phyloP scores from a whole-genome alignment of 1,284 basidiomycete genomes.

The Vanrija sp. region DNA sequence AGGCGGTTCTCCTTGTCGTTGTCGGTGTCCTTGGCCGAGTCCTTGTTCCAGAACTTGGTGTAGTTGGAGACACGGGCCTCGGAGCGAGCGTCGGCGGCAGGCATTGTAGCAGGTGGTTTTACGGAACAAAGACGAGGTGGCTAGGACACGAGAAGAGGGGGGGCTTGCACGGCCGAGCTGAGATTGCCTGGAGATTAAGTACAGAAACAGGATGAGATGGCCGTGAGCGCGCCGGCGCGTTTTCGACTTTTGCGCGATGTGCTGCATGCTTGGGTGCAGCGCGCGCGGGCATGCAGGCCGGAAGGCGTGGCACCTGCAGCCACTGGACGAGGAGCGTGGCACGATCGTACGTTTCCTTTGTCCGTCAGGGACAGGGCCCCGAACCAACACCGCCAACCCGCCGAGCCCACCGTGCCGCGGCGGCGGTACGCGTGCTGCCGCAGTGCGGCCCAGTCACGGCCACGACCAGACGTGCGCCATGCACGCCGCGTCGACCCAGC shows the following conservation, averaged over 20 bases:
- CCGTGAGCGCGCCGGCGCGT: background rate
- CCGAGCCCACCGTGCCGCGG: too few relatives aligned
- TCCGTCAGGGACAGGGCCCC: background rate
- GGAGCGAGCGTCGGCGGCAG: constrained; percentile 65
- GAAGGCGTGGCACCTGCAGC: background rate
- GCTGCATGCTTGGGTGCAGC: background rate
- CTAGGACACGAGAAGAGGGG: background rate
- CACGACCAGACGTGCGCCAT: too few relatives aligned
- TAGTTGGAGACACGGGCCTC: constrained; percentile 83
- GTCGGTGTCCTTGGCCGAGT: constrained; percentile 67
- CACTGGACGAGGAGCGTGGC: background rate
- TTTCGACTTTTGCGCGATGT: background rate
- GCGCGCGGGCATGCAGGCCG: background rate
- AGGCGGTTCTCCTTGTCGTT: constrained; percentile 71
- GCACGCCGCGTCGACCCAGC: too few relatives aligned
- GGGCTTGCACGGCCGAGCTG: background rate
- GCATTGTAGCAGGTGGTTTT: constrained; percentile 6
- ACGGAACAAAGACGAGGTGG: background rate
- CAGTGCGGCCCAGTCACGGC: too few relatives aligned
- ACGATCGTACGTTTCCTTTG: constrained; percentile 5
- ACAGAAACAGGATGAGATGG: background rate
- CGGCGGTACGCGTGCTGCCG: too few relatives aligned
- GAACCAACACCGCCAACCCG: too few relatives aligned
- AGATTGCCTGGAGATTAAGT: background rate
- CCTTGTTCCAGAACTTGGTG: constrained; percentile 89